Evolutionary conservation across 2,329 filamentous ascomycete genomes (phyloP).

Genomic region (Venturia pyrina): DNA sequence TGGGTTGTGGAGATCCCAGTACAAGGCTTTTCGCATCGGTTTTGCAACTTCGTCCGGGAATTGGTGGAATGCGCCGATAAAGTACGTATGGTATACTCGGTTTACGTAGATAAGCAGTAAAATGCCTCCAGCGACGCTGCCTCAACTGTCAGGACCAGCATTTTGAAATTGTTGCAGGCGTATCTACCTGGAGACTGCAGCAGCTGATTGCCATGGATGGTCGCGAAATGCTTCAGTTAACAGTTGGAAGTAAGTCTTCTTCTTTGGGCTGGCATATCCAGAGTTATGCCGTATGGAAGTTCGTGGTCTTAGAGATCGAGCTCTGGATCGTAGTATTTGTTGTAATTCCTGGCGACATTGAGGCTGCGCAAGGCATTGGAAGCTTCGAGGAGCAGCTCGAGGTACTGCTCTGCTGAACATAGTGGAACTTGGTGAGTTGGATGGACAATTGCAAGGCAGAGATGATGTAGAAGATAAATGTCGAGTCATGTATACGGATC

Average conservation of each 20-base stretch:
- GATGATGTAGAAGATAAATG: not conserved
- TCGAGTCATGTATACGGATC: not conserved
- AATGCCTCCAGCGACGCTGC: constrained; percentile 30
- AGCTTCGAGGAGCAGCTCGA: constrained; percentile 16
- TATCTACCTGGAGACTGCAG: not conserved
- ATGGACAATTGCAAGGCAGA: not conserved
- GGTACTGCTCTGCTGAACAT: constrained; percentile 17
- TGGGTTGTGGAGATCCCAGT: constrained; percentile 61
- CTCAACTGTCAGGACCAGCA: not conserved
- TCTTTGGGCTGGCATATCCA: constrained; percentile 3
- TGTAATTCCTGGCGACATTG: constrained; percentile 16
- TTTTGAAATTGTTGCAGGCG: not conserved
- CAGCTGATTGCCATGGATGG: constrained; percentile 1
- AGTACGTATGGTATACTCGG: constrained; percentile 36
- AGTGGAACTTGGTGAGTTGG: constrained; percentile 4
- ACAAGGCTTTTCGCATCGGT: constrained; percentile 72
- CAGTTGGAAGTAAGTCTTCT: not conserved
- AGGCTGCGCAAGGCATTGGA: constrained; percentile 18
- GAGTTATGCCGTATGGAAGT: not conserved
- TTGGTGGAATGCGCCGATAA: constrained; percentile 40
- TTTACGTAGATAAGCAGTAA: constrained; percentile 34
- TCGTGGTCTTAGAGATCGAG: constrained; percentile 14
- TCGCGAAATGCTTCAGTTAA: constrained; percentile 2
- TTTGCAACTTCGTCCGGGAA: constrained; percentile 64
- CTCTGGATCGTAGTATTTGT: constrained; percentile 17